These are phyloP conservation scores for Jaltomata sinuosa DNA, from an alignment of 257 asterid species.

Conservation along the genomic window DNA sequence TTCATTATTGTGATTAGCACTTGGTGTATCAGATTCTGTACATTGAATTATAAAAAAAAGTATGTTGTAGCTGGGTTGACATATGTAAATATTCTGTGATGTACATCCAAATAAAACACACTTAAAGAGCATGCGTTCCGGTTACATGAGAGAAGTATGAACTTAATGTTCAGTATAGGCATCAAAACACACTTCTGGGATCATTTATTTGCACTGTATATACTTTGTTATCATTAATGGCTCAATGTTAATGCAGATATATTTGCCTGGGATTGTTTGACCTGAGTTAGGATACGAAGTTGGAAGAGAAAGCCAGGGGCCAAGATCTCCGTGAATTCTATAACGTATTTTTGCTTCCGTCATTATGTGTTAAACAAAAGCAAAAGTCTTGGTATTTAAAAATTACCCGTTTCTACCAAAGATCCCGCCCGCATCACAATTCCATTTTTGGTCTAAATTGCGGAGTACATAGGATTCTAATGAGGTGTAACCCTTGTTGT, in stretches of 20 bases:
- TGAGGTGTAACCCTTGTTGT: not conserved
- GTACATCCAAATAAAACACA: not conserved
- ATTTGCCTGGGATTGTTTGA: not conserved
- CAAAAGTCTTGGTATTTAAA: not conserved
- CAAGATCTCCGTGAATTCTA: not conserved
- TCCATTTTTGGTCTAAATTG: not conserved
- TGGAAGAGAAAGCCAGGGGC: not conserved
- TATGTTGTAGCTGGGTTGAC: not conserved
- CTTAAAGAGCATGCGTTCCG: not conserved
- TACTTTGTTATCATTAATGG: not conserved
- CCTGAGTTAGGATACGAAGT: not conserved
- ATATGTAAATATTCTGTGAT: not conserved
- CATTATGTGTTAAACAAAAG: not conserved
- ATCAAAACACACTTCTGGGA: not conserved
- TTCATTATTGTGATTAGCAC: not conserved
- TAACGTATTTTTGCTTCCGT: not conserved
- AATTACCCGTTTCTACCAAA: not conserved
- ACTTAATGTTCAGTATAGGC: not conserved
- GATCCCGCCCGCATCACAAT: not conserved
- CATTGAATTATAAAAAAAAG: not conserved
- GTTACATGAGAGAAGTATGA: not conserved
- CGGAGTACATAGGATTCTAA: not conserved
- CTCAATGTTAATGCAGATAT: not conserved
- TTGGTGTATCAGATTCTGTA: not conserved
- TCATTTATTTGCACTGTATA: not conserved